phyloP scores from a whole-genome alignment of 2,329 filamentous ascomycete genomes.

The Diplodia mutila region DNA sequence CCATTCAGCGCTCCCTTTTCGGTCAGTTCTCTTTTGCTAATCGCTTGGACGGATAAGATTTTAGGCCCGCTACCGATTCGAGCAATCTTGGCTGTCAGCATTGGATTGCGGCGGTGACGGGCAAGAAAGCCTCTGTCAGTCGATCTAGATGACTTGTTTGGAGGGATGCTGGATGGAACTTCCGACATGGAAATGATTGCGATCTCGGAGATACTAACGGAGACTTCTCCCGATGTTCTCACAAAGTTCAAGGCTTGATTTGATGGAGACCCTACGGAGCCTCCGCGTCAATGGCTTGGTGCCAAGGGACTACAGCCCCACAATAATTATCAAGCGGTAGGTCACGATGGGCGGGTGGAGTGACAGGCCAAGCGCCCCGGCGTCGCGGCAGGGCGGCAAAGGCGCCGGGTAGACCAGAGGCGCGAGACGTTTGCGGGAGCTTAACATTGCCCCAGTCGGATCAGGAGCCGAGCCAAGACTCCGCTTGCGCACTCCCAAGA shows the following conservation, averaged over 20 bases:
- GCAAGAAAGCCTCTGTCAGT: neutral
- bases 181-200: neutral
- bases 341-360: constrained; percentile 7
- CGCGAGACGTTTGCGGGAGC: neutral
- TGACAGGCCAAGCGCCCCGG: neutral
- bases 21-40: no score
- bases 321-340: constrained; percentile 1
- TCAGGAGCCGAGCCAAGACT: constrained; percentile 8
- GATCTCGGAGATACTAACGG: no score
- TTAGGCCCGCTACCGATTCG: neutral
- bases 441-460: no score
- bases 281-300: constrained; percentile 13
- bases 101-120: neutral
- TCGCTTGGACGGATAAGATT: no score
- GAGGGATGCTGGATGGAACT: neutral
- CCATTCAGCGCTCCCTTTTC: neutral
- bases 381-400: constrained; percentile 1
- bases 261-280: neutral
- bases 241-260: neutral
- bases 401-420: neutral
- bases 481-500: constrained; percentile 14
- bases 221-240: neutral
- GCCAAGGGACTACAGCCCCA: constrained; percentile 1
- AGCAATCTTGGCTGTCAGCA: neutral
- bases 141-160: neutral